Percentiles rank a stretch among this genome's conserved stretches.
Conservation (phyloP, 1,284 basidiomycete genomes). For the Mycosarcoma maydis region DNA sequence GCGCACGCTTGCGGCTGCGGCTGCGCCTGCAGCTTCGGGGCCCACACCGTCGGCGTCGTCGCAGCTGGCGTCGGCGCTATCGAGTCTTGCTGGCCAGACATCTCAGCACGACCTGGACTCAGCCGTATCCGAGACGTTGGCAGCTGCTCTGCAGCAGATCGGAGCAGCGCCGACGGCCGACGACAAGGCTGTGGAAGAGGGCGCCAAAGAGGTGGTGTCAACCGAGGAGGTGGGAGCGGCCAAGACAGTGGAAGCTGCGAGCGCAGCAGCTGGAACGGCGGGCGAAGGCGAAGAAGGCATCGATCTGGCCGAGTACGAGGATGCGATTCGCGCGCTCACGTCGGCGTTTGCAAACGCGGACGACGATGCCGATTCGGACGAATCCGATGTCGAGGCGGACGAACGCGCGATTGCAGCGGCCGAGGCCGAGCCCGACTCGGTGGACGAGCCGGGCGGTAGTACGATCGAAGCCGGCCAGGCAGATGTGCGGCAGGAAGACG, state of each 20-base stretch:
- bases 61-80: conserved; percentile 45
- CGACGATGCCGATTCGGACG: conserved; percentile 41
- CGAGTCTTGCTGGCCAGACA: conserved; percentile 21
- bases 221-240: conserved; percentile 1
- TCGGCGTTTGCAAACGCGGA: conserved; percentile 43
- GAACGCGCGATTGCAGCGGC: conserved; percentile 58
- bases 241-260: conserved; percentile 6
- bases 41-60: conserved; percentile 13
- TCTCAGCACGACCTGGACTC: conserved; percentile 53
- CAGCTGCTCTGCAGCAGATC: conserved; percentile 56
- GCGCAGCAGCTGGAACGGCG: conserved; percentile 5
- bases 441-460: conserved; percentile 22
- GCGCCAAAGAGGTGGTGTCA: background rate
- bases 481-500: conserved; percentile 8
- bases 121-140: conserved; percentile 56
- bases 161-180: conserved; percentile 17
- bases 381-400: conserved; percentile 52
- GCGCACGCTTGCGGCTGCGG: conserved; percentile 3
- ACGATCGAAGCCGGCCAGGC: background rate
- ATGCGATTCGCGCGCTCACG: conserved; percentile 56
- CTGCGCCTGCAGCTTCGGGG: conserved; percentile 10
- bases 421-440: conserved; percentile 47
- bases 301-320: conserved; percentile 55
- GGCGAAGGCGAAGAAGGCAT: conserved; percentile 42
- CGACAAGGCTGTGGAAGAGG: background rate